phyloP scores from a whole-genome alignment of 306 rosid genomes.

The Pueraria montana region DNA sequence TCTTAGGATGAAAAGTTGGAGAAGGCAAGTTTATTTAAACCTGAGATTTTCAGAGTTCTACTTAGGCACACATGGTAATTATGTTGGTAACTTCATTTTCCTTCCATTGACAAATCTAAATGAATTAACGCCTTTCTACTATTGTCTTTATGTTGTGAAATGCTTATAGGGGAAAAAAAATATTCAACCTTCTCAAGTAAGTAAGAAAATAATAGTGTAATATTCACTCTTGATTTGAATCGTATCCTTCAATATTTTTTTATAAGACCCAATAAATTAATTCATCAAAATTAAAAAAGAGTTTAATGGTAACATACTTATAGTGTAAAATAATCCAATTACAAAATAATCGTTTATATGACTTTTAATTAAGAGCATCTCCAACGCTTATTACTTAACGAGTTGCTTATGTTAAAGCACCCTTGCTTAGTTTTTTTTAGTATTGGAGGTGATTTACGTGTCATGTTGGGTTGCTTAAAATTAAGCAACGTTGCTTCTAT shows the following conservation, averaged over 20 bases:
- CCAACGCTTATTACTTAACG: too few species aligned
- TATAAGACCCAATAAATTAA: too few species aligned
- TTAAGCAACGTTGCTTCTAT: too few species aligned
- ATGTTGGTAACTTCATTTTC: conserved; percentile 5
- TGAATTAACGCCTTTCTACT: neutral
- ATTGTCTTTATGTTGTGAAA: neutral
- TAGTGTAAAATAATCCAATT: too few species aligned
- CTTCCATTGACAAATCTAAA: conserved; percentile 1
- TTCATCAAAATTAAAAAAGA: too few species aligned
- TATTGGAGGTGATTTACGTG: too few species aligned
- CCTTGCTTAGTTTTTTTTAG: too few species aligned
- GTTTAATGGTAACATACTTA: too few species aligned
- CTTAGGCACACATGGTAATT: neutral
- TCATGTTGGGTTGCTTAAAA: too few species aligned
- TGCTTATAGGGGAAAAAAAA: neutral
- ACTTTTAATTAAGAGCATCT: too few species aligned
- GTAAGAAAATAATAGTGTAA: neutral
- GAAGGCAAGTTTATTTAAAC: conserved; percentile 31
- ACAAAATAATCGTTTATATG: too few species aligned
- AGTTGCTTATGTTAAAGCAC: too few species aligned
- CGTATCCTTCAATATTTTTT: neutral
- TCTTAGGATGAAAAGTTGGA: neutral
- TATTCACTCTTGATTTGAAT: neutral
- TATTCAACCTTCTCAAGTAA: neutral
- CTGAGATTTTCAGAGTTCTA: neutral